phyloP scores from a whole-genome alignment of 176 grass and related monocot species.

The bread wheat (Triticum aestivum) region DNA sequence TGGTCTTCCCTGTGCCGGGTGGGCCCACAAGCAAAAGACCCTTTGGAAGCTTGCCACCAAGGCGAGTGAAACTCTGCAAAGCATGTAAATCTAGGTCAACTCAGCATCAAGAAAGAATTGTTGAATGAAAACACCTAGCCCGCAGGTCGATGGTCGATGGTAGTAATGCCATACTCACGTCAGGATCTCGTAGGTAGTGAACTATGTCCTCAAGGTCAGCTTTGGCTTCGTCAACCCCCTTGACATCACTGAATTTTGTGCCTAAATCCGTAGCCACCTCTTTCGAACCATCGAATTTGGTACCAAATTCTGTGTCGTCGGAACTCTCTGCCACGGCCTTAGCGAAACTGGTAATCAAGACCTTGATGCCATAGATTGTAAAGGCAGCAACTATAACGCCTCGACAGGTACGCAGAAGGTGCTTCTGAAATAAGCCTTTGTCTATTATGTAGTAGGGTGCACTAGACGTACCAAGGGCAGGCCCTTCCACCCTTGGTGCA shows the following conservation, averaged over 20 bases:
- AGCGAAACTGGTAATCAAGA: constrained; percentile 10
- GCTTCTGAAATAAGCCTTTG: constrained; percentile 63
- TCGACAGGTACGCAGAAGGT: constrained; percentile 74
- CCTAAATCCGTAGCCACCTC: constrained; percentile 63
- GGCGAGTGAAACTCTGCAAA: constrained; percentile 74
- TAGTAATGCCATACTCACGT: constrained; percentile 36
- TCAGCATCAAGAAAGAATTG: not conserved
- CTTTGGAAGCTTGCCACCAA: constrained; percentile 90
- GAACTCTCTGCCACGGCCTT: not conserved
- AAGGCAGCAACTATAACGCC: constrained; percentile 59
- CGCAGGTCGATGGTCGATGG: not conserved
- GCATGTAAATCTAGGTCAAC: constrained; percentile 1
- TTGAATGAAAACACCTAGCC: not conserved
- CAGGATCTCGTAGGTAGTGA: constrained; percentile 32
- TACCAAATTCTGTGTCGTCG: not conserved
- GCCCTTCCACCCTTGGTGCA: constrained; percentile 54
- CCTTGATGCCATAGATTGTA: constrained; percentile 39
- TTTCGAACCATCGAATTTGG: constrained; percentile 41
- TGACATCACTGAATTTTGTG: constrained; percentile 48
- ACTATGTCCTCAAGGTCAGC: constrained; percentile 7
- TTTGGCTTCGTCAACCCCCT: constrained; percentile 7
- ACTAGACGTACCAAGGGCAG: constrained; percentile 63
- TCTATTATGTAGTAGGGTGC: constrained; percentile 77
- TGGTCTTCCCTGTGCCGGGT: not conserved
- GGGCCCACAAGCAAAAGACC: constrained; percentile 79